Percentiles rank a stretch among this genome's conserved stretches.
These are phyloP conservation scores for Asterophora lycoperdoides DNA, from an alignment of 768 basidiomycete species.

Conservation along the genomic window DNA sequence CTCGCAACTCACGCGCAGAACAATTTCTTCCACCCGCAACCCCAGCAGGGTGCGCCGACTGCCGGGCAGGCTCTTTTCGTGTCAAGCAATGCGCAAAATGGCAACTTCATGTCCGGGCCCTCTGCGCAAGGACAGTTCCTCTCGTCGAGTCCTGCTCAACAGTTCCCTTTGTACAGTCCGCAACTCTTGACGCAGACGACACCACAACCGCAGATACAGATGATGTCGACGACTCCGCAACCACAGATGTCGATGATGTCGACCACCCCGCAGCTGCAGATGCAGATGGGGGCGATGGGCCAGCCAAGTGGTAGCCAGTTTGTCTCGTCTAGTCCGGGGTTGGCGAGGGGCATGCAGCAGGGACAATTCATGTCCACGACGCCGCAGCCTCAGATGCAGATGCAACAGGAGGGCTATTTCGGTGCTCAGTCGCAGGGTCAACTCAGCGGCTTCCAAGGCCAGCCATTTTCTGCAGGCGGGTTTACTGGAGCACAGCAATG, in stretches of 20 bases:
- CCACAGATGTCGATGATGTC: constrained; percentile 27
- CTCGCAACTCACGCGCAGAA: constrained; percentile 10
- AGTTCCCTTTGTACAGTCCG: constrained; percentile 33
- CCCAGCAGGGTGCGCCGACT: constrained; percentile 17
- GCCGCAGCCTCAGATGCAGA: constrained; percentile 27
- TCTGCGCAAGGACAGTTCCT: constrained; percentile 26
- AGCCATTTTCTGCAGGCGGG: constrained; percentile 8
- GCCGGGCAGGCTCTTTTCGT: constrained; percentile 9
- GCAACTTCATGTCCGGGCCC: constrained; percentile 26
- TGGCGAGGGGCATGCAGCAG: constrained; percentile 17
- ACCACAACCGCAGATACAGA: constrained; percentile 17
- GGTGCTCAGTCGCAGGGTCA: constrained; percentile 19
- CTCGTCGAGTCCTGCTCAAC: constrained; percentile 31
- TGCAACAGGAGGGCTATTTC: constrained; percentile 16
- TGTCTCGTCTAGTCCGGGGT: too few species aligned
- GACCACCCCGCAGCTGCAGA: constrained; percentile 26
- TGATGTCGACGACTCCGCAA: constrained; percentile 21
- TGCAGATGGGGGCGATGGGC: constrained; percentile 9
- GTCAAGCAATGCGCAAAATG: constrained; percentile 9
- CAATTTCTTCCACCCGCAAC: constrained; percentile 21
- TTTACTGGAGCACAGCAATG: constrained; percentile 28
- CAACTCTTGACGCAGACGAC: constrained; percentile 21
- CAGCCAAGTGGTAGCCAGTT: too few species aligned
- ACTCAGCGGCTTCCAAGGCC: constrained; percentile 19
- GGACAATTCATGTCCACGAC: constrained; percentile 20